Conservation (phyloP, 257 asterid genomes). For the Datura wrightii region DNA sequence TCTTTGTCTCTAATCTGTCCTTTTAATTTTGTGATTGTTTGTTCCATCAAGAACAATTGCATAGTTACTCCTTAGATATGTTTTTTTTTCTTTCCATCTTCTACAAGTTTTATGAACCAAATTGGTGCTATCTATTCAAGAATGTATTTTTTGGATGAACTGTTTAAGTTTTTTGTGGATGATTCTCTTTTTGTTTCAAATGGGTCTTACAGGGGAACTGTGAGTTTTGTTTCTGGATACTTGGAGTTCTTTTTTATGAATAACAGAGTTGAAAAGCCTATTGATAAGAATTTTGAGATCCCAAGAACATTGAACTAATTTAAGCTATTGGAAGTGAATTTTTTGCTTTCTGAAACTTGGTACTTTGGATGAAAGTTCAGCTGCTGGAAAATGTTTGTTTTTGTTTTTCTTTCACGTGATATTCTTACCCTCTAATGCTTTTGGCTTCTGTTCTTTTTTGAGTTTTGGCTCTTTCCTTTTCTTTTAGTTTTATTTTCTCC, state of each 20-base stretch:
- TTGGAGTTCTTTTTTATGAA: neutral
- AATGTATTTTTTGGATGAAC: neutral
- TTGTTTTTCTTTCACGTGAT: neutral
- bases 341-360: conserved; percentile 7
- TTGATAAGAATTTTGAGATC: neutral
- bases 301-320: neutral
- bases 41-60: neutral
- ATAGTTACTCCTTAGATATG: neutral
- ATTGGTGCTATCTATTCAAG: conserved; percentile 10
- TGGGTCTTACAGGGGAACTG: neutral
- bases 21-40: neutral
- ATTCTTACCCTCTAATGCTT: neutral
- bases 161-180: neutral
- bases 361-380: conserved; percentile 2
- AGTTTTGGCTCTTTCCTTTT: neutral
- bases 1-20: neutral
- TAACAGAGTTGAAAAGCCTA: neutral
- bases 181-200: neutral
- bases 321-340: neutral
- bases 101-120: neutral
- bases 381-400: neutral
- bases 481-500: neutral
- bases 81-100: neutral
- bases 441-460: neutral
- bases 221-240: neutral